phyloP scores from a whole-genome alignment of 176 grass and related monocot genomes.

The Oryza glaberrima region DNA sequence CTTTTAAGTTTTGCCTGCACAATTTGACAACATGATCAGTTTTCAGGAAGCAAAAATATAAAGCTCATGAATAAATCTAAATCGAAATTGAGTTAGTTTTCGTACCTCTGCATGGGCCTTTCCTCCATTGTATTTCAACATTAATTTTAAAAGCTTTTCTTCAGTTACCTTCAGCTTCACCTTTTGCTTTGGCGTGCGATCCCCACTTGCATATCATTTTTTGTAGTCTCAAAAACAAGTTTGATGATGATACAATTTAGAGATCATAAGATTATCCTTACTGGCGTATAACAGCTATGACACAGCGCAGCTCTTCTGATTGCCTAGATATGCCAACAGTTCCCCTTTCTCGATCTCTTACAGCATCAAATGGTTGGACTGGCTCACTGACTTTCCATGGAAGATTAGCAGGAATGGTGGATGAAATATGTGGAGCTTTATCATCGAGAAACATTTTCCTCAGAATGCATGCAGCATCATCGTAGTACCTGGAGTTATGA shows the following conservation, averaged over 20 bases:
- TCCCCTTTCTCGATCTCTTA: conserved; percentile 56
- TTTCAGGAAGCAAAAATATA: conserved; percentile 29
- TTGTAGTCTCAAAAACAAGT: conserved; percentile 45
- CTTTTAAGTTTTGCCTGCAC: conserved; percentile 94
- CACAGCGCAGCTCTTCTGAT: conserved; percentile 91
- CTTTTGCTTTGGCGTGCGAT: conserved; percentile 98
- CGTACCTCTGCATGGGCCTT: conserved; percentile 73
- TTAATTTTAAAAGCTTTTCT: conserved; percentile 94
- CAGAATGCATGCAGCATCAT: conserved; percentile 88
- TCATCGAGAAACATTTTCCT: conserved; percentile 97
- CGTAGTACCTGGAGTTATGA: conserved; percentile 77
- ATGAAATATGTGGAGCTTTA: conserved; percentile 93
- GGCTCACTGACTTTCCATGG: conserved; percentile 83
- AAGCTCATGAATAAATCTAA: conserved; percentile 24
- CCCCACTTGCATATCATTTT: conserved; percentile 71
- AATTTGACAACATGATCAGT: conserved; percentile 32
- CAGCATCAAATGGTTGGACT: conserved; percentile 53
- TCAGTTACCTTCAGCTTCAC: conserved; percentile 95
- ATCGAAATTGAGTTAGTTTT: conserved; percentile 1
- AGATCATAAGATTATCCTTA: conserved; percentile 62
- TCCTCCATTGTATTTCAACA: conserved; percentile 97
- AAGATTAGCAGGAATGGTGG: conserved; percentile 81
- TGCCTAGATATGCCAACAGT: conserved; percentile 78
- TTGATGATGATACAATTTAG: conserved; percentile 11
- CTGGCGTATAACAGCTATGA: conserved; percentile 94